These are phyloP conservation scores for Cymbopogon flexuosus DNA, from an alignment of 202 grass and related monocot species.

Conservation along the genomic window DNA sequence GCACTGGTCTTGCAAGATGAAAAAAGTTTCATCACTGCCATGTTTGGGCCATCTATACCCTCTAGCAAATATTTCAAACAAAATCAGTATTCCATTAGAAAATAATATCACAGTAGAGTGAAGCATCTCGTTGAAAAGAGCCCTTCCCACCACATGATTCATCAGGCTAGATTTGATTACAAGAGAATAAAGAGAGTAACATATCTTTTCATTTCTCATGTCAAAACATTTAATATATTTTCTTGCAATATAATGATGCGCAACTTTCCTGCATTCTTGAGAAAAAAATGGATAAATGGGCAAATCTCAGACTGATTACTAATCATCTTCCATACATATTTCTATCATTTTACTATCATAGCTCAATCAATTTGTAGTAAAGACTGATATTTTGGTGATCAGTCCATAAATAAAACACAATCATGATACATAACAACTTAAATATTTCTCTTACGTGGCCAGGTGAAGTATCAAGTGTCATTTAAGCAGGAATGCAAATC, in stretches of 20 bases:
- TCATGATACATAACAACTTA: background rate
- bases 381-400: background rate
- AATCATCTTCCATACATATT: background rate
- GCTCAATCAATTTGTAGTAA: background rate
- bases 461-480: background rate
- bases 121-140: background rate
- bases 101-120: background rate
- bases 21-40: constrained; percentile 77
- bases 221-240: no score
- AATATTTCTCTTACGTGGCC: background rate
- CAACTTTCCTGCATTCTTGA: no score
- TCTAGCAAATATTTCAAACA: constrained; percentile 41
- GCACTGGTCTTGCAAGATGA: constrained; percentile 58
- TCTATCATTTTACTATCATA: background rate
- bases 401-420: background rate
- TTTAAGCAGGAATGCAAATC: no score
- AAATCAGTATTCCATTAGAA: constrained; percentile 12
- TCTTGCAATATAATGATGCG: no score
- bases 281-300: constrained; percentile 9
- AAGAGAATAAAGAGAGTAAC: no score
- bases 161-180: no score
- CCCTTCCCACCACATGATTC: no score
- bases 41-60: constrained; percentile 81
- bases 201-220: no score
- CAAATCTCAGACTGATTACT: background rate